Conservation (phyloP, 2,329 filamentous ascomycete genomes). For the Amylocarpus encephaloides region DNA sequence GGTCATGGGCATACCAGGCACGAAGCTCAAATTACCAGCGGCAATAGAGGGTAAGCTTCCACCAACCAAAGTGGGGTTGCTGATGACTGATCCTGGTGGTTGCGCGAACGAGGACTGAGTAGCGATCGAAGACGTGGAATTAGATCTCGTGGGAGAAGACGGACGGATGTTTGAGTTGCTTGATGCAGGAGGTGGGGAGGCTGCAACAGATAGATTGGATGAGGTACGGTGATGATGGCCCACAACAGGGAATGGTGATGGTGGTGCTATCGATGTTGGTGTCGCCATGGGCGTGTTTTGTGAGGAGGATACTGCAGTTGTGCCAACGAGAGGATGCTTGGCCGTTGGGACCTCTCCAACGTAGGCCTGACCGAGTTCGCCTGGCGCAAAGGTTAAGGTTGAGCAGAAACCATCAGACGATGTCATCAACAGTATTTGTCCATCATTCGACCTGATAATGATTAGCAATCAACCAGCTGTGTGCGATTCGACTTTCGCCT, state of each 20-base stretch:
- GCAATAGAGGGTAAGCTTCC: constrained; percentile 72
- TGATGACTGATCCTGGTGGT: constrained; percentile 47
- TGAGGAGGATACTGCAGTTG: constrained; percentile 42
- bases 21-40: constrained; percentile 50
- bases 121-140: constrained; percentile 73
- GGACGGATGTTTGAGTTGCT: constrained; percentile 51
- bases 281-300: constrained; percentile 67
- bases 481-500: constrained; percentile 35
- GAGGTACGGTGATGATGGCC: constrained; percentile 48
- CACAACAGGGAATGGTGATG: constrained; percentile 45
- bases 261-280: constrained; percentile 58
- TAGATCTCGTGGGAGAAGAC: constrained; percentile 76
- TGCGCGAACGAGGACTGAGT: constrained; percentile 51
- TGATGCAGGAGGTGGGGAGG: constrained; percentile 52
- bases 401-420: constrained; percentile 98
- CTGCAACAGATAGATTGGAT: constrained; percentile 52
- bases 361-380: constrained; percentile 80
- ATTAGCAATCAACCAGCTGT: constrained; percentile 11
- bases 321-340: constrained; percentile 36
- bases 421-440: constrained; percentile 79
- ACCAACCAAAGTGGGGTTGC: constrained; percentile 72
- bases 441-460: constrained; percentile 61
- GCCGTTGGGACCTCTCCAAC: constrained; percentile 55
- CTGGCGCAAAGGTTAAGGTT: constrained; percentile 72
- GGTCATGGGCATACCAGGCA: constrained; percentile 64